Evolutionary conservation across 495 filamentous ascomycete genomes (phyloP).

Genomic region (Daldinia loculata): DNA sequence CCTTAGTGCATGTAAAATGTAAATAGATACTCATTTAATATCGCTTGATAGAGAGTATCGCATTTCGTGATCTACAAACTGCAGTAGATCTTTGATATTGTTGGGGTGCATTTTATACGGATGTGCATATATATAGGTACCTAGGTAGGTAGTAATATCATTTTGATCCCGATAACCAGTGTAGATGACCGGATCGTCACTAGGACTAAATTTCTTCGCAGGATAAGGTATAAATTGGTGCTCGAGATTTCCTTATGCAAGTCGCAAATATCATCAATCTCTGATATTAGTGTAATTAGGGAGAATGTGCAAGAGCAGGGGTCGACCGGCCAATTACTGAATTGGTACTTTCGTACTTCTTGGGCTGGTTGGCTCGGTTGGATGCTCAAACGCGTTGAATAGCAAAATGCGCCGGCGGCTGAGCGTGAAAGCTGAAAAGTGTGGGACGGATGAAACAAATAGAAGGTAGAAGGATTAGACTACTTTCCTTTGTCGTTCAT

Average conservation of each 20-base stretch:
- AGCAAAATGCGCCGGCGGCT: slow-evolving; percentile 31
- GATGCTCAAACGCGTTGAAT: slow-evolving; percentile 20
- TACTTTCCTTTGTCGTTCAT: slow-evolving; percentile 27
- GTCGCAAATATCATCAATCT: slow-evolving; percentile 26
- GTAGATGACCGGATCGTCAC: neutral
- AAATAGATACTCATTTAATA: slow-evolving; percentile 8
- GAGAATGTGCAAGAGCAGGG: slow-evolving; percentile 37
- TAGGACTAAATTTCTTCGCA: slow-evolving; percentile 2
- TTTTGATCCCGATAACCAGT: slow-evolving; percentile 23
- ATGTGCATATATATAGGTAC: slow-evolving; percentile 20
- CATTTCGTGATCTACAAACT: slow-evolving; percentile 6
- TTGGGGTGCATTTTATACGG: slow-evolving; percentile 12
- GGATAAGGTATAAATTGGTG: slow-evolving; percentile 1
- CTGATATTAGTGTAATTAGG: slow-evolving; percentile 42
- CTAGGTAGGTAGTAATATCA: too few species aligned
- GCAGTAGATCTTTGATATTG: slow-evolving; percentile 21
- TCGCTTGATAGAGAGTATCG: slow-evolving; percentile 24
- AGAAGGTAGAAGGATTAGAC: slow-evolving; percentile 22
- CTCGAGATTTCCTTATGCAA: slow-evolving; percentile 20
- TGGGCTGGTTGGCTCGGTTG: slow-evolving; percentile 24
- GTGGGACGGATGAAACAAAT: slow-evolving; percentile 39
- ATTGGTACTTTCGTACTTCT: slow-evolving; percentile 31
- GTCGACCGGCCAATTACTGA: slow-evolving; percentile 31
- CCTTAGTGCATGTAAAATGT: neutral
- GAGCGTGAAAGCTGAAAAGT: slow-evolving; percentile 20